Evolutionary conservation across 768 basidiomycete genomes (phyloP).

Genomic region (Boletus rubescentipes): DNA sequence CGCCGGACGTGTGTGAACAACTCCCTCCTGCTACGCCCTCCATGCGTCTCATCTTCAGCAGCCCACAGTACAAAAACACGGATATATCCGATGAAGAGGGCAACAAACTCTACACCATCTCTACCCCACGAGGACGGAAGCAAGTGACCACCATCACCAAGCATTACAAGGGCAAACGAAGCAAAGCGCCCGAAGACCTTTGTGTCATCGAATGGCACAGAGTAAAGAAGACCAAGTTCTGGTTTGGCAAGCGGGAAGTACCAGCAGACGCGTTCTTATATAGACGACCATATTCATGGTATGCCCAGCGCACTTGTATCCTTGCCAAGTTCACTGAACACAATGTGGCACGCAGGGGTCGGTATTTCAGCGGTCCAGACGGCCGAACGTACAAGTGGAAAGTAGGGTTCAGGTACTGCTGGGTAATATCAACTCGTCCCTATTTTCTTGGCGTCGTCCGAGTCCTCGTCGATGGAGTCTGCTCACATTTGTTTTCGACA

Average conservation of each 20-base stretch:
- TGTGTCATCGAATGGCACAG: constrained; percentile 33
- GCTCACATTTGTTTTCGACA: constrained; percentile 4
- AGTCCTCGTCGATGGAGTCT: neutral
- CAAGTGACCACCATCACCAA: constrained; percentile 14
- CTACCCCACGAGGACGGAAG: constrained; percentile 15
- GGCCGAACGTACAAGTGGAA: constrained; percentile 34
- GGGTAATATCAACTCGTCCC: constrained; percentile 19
- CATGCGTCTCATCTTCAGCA: constrained; percentile 21
- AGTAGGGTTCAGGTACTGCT: constrained; percentile 18
- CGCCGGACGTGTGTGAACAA: neutral
- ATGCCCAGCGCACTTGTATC: neutral
- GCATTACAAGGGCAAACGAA: neutral
- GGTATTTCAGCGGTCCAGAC: constrained; percentile 31
- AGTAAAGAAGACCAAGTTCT: constrained; percentile 26
- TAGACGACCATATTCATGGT: constrained; percentile 12
- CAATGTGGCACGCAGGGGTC: constrained; percentile 13
- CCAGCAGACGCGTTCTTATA: constrained; percentile 16
- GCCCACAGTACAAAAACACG: constrained; percentile 17
- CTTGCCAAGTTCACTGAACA: neutral
- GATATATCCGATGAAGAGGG: constrained; percentile 16
- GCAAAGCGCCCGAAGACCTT: constrained; percentile 11
- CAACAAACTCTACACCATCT: constrained; percentile 19
- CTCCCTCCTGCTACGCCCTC: neutral
- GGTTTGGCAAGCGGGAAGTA: constrained; percentile 24
- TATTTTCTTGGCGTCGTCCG: neutral